Conservation (phyloP, 768 basidiomycete genomes). For the Suillus placidus region DNA sequence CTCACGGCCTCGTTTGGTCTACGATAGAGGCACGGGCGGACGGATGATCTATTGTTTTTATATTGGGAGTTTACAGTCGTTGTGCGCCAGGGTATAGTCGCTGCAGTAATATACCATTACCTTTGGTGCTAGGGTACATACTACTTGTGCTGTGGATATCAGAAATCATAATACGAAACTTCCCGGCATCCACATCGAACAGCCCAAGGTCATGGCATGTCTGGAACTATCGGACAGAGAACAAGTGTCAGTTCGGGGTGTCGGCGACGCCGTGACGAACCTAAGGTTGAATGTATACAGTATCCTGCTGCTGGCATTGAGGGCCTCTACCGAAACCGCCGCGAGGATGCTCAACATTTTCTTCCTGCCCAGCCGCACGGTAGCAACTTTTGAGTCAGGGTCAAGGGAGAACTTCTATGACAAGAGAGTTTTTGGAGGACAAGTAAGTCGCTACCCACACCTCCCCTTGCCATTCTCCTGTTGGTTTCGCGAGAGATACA, state of each 20-base stretch:
- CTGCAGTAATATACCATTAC: not conserved
- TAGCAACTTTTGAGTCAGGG: slow-evolving; percentile 71
- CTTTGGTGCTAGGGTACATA: not conserved
- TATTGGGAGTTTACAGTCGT: not conserved
- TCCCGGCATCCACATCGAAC: not conserved
- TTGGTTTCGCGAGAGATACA: slow-evolving; percentile 75
- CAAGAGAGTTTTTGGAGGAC: slow-evolving; percentile 63
- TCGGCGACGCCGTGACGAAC: no score
- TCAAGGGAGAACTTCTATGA: slow-evolving; percentile 80
- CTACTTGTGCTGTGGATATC: not conserved
- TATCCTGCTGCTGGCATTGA: slow-evolving; percentile 76
- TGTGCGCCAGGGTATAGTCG: not conserved
- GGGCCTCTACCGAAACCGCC: slow-evolving; percentile 75
- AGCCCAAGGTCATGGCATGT: not conserved
- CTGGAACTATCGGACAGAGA: not conserved
- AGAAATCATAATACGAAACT: not conserved
- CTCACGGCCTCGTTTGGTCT: not conserved
- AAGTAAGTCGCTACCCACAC: slow-evolving; percentile 86
- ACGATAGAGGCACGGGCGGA: not conserved
- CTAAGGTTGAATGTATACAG: no score
- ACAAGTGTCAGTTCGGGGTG: no score
- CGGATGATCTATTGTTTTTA: not conserved
- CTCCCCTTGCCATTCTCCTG: slow-evolving; percentile 74
- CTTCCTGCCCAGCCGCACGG: slow-evolving; percentile 73
- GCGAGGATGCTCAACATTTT: slow-evolving; percentile 76